These are phyloP conservation scores for Macroventuria anomochaeta DNA, from an alignment of 2,329 filamentous ascomycete species.

Conservation along the genomic window DNA sequence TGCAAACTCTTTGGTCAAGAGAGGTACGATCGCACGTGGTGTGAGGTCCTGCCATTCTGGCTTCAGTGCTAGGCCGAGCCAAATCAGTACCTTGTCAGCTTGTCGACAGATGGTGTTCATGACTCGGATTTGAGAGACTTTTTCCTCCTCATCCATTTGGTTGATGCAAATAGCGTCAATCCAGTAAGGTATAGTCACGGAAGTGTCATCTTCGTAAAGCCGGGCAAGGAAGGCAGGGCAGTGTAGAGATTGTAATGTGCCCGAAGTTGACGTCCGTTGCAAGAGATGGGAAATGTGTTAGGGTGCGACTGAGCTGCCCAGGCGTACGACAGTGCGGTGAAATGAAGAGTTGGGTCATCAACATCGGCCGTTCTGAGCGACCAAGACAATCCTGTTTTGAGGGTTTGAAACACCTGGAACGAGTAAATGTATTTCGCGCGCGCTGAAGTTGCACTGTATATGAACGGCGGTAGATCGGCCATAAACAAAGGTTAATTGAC, in stretches of 20 bases:
- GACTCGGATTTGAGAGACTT: slow-evolving; percentile 11
- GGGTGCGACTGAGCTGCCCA: slow-evolving; percentile 4
- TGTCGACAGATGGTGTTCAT: slow-evolving; percentile 17
- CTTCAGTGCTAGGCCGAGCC: slow-evolving; percentile 3
- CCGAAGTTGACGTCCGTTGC: slow-evolving; percentile 3
- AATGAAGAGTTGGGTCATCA: not conserved
- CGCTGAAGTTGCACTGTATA: not conserved
- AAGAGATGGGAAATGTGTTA: not conserved
- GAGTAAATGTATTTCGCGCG: slow-evolving; percentile 1
- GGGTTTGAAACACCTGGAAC: not conserved
- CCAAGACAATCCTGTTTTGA: not conserved
- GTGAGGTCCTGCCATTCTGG: not conserved
- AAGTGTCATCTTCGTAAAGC: not conserved
- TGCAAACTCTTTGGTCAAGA: not conserved
- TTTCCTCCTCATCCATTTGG: slow-evolving; percentile 19
- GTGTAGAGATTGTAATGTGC: slow-evolving; percentile 4
- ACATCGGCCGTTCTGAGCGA: not conserved
- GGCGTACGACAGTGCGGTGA: not conserved
- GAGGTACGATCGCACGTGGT: slow-evolving; percentile 1
- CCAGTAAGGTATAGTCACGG: slow-evolving; percentile 6
- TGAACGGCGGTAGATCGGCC: not conserved
- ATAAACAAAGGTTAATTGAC: not conserved
- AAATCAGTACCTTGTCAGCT: slow-evolving; percentile 14
- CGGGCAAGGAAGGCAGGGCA: slow-evolving; percentile 1
- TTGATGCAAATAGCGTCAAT: slow-evolving; percentile 25